These are phyloP conservation scores for Penicillium soppii DNA, from an alignment of 495 filamentous ascomycete species.

Conservation along the genomic window DNA sequence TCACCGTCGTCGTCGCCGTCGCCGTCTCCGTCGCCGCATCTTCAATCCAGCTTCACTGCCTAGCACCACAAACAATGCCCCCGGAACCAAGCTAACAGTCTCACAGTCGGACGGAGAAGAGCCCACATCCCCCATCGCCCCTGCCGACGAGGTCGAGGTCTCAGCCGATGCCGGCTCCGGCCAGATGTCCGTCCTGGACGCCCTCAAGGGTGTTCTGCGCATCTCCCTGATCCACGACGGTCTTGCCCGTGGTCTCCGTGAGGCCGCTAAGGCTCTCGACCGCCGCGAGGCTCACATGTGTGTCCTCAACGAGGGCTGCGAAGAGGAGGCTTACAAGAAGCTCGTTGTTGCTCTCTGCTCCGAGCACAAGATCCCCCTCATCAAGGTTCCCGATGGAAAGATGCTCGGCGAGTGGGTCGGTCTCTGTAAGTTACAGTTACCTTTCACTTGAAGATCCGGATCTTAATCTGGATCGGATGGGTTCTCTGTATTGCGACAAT, in stretches of 20 bases:
- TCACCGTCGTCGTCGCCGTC: not conserved
- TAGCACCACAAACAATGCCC: not conserved
- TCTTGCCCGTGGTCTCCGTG: conserved; percentile 94
- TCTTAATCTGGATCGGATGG: too few species aligned
- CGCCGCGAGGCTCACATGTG: conserved; percentile 99
- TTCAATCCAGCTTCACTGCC: not conserved
- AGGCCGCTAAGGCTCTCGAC: conserved; percentile 97
- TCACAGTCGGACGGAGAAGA: conserved; percentile 83
- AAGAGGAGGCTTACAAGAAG: conserved; percentile 99
- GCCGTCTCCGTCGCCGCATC: not conserved
- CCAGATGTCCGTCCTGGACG: conserved; percentile 97
- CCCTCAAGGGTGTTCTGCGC: conserved; percentile 95
- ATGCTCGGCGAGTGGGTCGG: conserved; percentile 99
- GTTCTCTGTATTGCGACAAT: not conserved
- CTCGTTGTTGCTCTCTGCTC: conserved; percentile 95
- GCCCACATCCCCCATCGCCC: conserved; percentile 69
- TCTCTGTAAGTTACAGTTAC: conserved; percentile 72
- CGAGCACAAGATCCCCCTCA: conserved; percentile 98
- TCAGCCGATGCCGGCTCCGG: conserved; percentile 78
- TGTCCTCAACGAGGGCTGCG: conserved; percentile 97
- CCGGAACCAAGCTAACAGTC: conserved; percentile 12
- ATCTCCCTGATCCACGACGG: conserved; percentile 99
- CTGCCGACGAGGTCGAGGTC: conserved; percentile 88
- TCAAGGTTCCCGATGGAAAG: conserved; percentile 99
- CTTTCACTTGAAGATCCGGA: too few species aligned